Base-by-base conservation (phyloP, 2,329 filamentous ascomycete species). In the Blastomyces parvus region DNA sequence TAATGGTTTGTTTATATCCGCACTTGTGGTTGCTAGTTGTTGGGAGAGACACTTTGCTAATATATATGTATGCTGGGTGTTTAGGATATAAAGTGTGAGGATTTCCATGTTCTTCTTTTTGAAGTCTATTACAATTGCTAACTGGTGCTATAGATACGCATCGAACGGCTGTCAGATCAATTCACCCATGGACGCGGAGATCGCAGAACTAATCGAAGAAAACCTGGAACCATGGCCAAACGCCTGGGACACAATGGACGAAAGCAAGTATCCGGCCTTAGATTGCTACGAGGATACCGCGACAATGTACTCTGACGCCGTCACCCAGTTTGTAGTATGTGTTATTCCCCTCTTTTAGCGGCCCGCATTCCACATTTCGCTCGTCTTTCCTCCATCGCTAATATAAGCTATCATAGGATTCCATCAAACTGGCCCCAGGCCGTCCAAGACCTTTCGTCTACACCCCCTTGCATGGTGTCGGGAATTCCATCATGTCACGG, bases 161-260 rank as follows among this genome's bases (percentile, higher is more conserved):
- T 78, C 77, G 19, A 87, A 86, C 69, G 85, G 84, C 2, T 85
- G 83, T 68, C 85, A 88, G 70, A 87, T 88, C 66, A 86, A 87
- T 61, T 80, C 84, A 11, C 85, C 85, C 3, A 81, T 84, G 65
- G 85, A 87, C 67, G 75, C 70, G 25, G 81, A 82, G 38, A 88
- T 88, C 62, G 81, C 84, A 4, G 74, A 75, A 44, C 79, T 81
- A 2, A 88, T 88, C 59, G 73, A 79, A 46, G 70, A 79, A 44
- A 85, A 86, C 63, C 71, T 84, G 55, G 77, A 80, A 61, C 83
- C 84, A 3, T 76, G 76, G 74, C 67, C 73, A 30, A 69, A 66
- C 46, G 76, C 76, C 25, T 80, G 78, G 78, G 70, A 75, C 74
- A 59, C 78, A 72, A 33, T 83, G 76, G 80, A 79, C 79, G 64